Base-by-base conservation (phyloP, 2,329 filamentous ascomycete genomes). In the Xylariaceae sp. region DNA sequence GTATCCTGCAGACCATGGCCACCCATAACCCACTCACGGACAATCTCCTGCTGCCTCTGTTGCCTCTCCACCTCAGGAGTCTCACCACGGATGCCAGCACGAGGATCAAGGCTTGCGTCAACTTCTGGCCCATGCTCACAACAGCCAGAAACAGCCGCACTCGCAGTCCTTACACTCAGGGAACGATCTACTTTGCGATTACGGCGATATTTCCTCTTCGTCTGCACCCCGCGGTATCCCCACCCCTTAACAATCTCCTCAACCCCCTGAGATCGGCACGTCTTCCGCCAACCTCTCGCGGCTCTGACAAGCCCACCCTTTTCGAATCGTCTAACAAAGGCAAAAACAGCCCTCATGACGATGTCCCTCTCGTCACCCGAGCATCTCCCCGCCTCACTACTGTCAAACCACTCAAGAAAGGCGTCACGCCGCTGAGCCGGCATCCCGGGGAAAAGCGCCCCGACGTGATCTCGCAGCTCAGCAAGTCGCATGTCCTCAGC, bases 281-380 rank as follows among this genome's bases (percentile, higher is more conserved):
- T n/a, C 10, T 10, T 26, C 22, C 41, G 21, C 41, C 41, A 29
- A n/a, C 5, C 13, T 0, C 12, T 16, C 21, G 13, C 41, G n/a
- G 2, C 13, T 29, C 7, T 36, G 18, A 16, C 40, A 76, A 56
- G 34, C 48, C 41, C 13, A 80, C 76, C 21, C 2, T 18, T 80
- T 42, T 77, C 71, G 2, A 52, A 57, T 59, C 81, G 78, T 6
- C 79, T 69, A 4, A 77, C 70, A 56, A 80, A 74, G 2, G 79
- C 78, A 19, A 71, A 64, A 12, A 80, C 76, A 2, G 76, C 79
- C 21, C 66, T 63, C 34, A 76, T 43, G 0, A 65, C 63, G 5
- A 78, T 61, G 42, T 57, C 73, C 1, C 63, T 64, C 1, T 72
- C 74, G 47, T 78, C 67, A 2, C 78, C 79, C 1, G 81, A 78